Base-by-base conservation (phyloP, 176 grass and related monocot species). In the Musa schizocarpa region DNA sequence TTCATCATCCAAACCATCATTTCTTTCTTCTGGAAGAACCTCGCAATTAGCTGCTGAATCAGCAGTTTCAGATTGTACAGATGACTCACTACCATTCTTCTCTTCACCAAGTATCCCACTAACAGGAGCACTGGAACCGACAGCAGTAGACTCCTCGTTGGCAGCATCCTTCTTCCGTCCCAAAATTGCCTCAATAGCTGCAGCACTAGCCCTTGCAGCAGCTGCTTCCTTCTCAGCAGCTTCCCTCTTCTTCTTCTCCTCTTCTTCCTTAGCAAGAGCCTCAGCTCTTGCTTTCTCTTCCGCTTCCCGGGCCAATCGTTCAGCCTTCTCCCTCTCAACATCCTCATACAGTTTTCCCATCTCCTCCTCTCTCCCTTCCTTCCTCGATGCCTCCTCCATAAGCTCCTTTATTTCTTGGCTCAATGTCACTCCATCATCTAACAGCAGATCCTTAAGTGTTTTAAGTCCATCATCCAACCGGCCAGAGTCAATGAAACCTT, bases 131-230 rank as follows among this genome's bases (percentile, higher is more conserved):
- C 11, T 54, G 50, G 71, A 17, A 63, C 70, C 76, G 53, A 64
- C 27, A 24, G 61, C 19, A 78, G 78, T 16, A 0, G 48, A 73
- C 74, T 54, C 79, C 19, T 77, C 66, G 52, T 78, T 74, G n/a
- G 61, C 71, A 62, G 83, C 85, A 1, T 58, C 81, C 72, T 85
- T 91, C 86, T 66, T 91, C 73, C 86, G 74, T 13, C 83, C 88
- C 50, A 93, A 77, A 48, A 96, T 82, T 26, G 89, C 82, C 62
- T 89, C 83, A 66, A 96, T 89, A 71, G 92, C 93, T 64, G 85
- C 93, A 48, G 87, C 80, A 77, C 93, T 96, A 58, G 89, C 93
- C 76, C 81, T 86, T 11, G 93, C 89, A 11, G 87, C 87, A 66
- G 93, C 93, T 10, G 75, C 89, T 2, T 96, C 89, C 81, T 86